These are phyloP conservation scores for Kuraishia ogatae DNA, from an alignment of 805 yeast genomes.

Conservation along the genomic window DNA sequence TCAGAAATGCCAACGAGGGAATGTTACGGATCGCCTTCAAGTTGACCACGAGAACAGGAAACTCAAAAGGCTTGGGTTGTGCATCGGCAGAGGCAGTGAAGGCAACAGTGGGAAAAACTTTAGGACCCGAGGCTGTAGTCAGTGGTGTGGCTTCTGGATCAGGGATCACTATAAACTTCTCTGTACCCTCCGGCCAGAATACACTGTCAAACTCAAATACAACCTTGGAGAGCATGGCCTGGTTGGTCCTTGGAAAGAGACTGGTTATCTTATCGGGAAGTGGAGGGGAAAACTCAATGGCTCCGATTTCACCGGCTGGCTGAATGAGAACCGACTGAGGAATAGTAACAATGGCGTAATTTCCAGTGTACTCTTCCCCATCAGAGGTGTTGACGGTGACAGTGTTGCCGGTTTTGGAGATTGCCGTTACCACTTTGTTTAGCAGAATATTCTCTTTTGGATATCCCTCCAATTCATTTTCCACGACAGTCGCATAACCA, in stretches of 20 bases:
- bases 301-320: constrained; percentile 16
- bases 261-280: constrained; percentile 25
- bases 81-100: constrained; percentile 5
- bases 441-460: constrained; percentile 14
- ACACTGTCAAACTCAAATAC: constrained; percentile 34
- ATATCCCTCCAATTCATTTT: constrained; percentile 17
- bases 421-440: constrained; percentile 14
- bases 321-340: constrained; percentile 39
- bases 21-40: constrained; percentile 18
- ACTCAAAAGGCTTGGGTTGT: constrained; percentile 16
- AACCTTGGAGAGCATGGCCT: constrained; percentile 39
- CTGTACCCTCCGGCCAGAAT: constrained; percentile 34
- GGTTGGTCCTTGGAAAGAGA: constrained; percentile 22
- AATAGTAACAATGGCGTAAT: constrained; percentile 38
- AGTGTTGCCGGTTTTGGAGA: constrained; percentile 10
- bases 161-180: constrained; percentile 20
- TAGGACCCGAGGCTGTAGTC: constrained; percentile 7
- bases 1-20: constrained; percentile 34
- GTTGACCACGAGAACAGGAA: constrained; percentile 22
- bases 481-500: constrained; percentile 20
- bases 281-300: constrained; percentile 25
- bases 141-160: constrained; percentile 15
- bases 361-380: constrained; percentile 15
- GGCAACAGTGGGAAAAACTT: constrained; percentile 18
- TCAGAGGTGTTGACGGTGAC: constrained; percentile 11